Evolutionary conservation across 495 filamentous ascomycete genomes (phyloP).

Genomic region (Hypoxylon cercidicola): DNA sequence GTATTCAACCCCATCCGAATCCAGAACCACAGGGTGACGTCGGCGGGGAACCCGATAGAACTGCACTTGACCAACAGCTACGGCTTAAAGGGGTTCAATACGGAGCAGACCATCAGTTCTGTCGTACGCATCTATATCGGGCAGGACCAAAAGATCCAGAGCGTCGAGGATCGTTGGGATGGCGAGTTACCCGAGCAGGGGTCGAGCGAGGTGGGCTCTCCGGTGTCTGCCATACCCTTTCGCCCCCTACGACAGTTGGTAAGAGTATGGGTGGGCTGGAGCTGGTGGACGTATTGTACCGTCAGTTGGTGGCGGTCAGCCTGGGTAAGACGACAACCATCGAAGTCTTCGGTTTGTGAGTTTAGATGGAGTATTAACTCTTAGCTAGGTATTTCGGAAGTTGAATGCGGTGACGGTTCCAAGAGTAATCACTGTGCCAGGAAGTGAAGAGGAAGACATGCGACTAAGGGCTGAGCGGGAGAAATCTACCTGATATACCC

Average conservation of each 20-base stretch:
- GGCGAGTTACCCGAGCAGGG: slow-evolving; percentile 60
- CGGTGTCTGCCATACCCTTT: not conserved
- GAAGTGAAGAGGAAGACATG: slow-evolving; percentile 64
- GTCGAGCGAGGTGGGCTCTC: slow-evolving; percentile 59
- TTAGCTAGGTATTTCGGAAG: slow-evolving; percentile 63
- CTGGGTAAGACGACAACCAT: slow-evolving; percentile 43
- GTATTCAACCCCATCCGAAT: slow-evolving; percentile 52
- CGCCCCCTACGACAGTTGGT: not conserved
- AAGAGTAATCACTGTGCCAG: slow-evolving; percentile 65
- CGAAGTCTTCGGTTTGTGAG: slow-evolving; percentile 41
- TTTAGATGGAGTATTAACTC: slow-evolving; percentile 45
- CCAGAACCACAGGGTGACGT: slow-evolving; percentile 59
- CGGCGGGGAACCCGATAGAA: slow-evolving; percentile 64
- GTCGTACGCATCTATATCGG: slow-evolving; percentile 58
- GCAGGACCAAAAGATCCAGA: slow-evolving; percentile 58
- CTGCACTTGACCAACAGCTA: slow-evolving; percentile 64
- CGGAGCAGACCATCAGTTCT: slow-evolving; percentile 63
- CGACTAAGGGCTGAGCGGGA: slow-evolving; percentile 40
- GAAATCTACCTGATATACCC: slow-evolving; percentile 6
- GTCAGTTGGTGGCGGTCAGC: slow-evolving; percentile 52
- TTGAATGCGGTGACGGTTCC: slow-evolving; percentile 66
- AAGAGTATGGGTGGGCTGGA: not conserved
- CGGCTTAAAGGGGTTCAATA: slow-evolving; percentile 62
- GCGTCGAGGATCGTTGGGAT: slow-evolving; percentile 68
- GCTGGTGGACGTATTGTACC: slow-evolving; percentile 42